These are phyloP conservation scores for Apiospora aurea DNA, from an alignment of 2,329 filamentous ascomycete species.

Conservation along the genomic window DNA sequence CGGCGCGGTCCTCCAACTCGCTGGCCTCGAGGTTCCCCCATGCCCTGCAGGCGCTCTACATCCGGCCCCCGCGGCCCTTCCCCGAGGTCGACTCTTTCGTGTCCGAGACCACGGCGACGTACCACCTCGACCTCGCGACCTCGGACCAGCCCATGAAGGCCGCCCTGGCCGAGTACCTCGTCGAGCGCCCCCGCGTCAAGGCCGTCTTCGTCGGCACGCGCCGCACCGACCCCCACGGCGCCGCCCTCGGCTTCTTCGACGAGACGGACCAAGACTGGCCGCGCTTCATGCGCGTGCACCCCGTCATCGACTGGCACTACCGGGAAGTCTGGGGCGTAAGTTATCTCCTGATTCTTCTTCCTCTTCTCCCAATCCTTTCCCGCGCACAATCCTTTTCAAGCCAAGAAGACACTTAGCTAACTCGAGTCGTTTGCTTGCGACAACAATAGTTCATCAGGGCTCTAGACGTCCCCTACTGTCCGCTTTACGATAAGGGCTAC, in stretches of 20 bases:
- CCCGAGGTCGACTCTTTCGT: conserved; percentile 88
- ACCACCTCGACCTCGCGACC: conserved; percentile 77
- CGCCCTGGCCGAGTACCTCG: conserved; percentile 80
- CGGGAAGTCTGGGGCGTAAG: conserved; percentile 91
- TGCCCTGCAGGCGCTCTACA: conserved; percentile 82
- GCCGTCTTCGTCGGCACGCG: conserved; percentile 89
- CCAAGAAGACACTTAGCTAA: conserved; percentile 4
- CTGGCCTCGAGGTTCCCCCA: conserved; percentile 44
- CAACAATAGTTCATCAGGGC: conserved; percentile 75
- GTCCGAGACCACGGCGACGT: conserved; percentile 65
- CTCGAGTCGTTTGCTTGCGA: conserved; percentile 13
- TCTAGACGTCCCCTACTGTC: conserved; percentile 82
- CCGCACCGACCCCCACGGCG: conserved; percentile 90
- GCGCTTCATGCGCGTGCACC: conserved; percentile 89
- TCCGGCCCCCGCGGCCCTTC: conserved; percentile 85
- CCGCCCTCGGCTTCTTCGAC: conserved; percentile 80
- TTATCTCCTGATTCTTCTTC: too few species aligned
- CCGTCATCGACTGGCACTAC: conserved; percentile 98
- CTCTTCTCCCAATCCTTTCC: neutral
- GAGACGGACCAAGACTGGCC: conserved; percentile 91
- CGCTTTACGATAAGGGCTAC: conserved; percentile 85
- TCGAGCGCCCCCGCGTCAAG: conserved; percentile 67
- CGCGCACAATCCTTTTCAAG: neutral
- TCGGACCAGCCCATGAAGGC: conserved; percentile 82
- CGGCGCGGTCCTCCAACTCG: conserved; percentile 28